These are phyloP conservation scores for Ajuga chamaepitys DNA, from an alignment of 257 asterid genomes.

Conservation along the genomic window DNA sequence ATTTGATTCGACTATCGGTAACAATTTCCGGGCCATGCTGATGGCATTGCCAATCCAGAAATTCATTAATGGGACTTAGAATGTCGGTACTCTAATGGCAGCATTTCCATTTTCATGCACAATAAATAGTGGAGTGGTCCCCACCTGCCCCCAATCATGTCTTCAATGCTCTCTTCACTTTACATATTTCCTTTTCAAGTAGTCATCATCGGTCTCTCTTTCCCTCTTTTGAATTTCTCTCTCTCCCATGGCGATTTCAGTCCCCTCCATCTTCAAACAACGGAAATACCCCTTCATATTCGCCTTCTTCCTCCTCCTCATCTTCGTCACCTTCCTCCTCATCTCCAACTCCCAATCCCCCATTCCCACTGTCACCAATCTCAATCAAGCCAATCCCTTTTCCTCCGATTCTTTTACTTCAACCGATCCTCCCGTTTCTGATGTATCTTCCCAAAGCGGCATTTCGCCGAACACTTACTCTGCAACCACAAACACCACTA, in stretches of 20 bases:
- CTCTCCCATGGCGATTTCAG: constrained; percentile 40
- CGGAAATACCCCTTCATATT: constrained; percentile 68
- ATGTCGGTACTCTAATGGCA: too few species aligned
- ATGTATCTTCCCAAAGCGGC: neutral
- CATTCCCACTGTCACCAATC: constrained; percentile 30
- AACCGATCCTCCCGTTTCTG: neutral
- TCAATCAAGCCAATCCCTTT: constrained; percentile 18
- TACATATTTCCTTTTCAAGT: too few species aligned
- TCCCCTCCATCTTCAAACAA: constrained; percentile 53
- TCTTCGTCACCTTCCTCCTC: constrained; percentile 51
- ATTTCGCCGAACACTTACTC: neutral
- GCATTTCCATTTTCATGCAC: too few species aligned
- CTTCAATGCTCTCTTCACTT: too few species aligned
- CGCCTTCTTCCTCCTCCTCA: constrained; percentile 53
- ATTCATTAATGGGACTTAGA: too few species aligned
- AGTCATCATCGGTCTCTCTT: neutral
- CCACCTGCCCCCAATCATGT: too few species aligned
- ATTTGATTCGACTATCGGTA: too few species aligned
- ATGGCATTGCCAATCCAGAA: too few species aligned
- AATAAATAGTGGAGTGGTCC: too few species aligned
- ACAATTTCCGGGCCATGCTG: too few species aligned
- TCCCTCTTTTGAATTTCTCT: neutral
- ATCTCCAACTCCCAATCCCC: constrained; percentile 56
- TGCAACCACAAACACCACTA: neutral
- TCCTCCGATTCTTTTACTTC: neutral